phyloP scores from a whole-genome alignment of 371 early-diverging fungal genomes.

The Rhizopus sp. region DNA sequence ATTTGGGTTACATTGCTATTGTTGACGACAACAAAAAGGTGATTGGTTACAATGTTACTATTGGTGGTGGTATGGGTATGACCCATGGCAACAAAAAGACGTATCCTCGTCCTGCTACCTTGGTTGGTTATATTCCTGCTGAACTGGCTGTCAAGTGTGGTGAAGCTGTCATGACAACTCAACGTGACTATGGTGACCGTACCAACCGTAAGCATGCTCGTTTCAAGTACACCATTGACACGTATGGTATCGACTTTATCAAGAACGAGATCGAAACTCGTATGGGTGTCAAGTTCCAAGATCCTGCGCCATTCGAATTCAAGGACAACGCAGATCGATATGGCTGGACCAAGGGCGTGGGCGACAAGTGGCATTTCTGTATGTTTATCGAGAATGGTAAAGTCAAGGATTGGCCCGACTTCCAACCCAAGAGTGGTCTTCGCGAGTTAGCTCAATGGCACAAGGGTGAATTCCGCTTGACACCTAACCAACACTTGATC shows the following conservation, averaged over 20 bases:
- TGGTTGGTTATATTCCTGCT: slow-evolving; percentile 79
- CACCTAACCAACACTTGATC: slow-evolving; percentile 90
- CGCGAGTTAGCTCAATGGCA: slow-evolving; percentile 79
- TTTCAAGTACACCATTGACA: slow-evolving; percentile 95
- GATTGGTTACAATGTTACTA: slow-evolving; percentile 89
- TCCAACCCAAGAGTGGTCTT: slow-evolving; percentile 77
- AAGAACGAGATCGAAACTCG: slow-evolving; percentile 80
- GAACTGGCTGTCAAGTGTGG: slow-evolving; percentile 78
- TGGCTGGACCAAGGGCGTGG: slow-evolving; percentile 82
- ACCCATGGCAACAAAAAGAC: slow-evolving; percentile 97
- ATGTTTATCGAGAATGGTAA: slow-evolving; percentile 92
- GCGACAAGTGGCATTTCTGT: slow-evolving; percentile 82
- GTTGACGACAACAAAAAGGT: slow-evolving; percentile 67
- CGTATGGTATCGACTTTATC: slow-evolving; percentile 90
- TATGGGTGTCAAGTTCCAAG: slow-evolving; percentile 70
- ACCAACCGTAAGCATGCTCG: slow-evolving; percentile 97
- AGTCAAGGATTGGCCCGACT: slow-evolving; percentile 83
- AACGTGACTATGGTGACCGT: slow-evolving; percentile 93
- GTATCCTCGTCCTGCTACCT: slow-evolving; percentile 82
- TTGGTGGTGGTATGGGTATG: slow-evolving; percentile 97
- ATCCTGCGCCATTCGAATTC: slow-evolving; percentile 71
- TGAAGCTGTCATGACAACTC: slow-evolving; percentile 88
- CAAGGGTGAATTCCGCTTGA: slow-evolving; percentile 81
- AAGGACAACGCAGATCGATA: slow-evolving; percentile 89
- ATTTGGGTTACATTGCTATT: slow-evolving; percentile 91